These are phyloP conservation scores for Penicillium sp. DNA, from an alignment of 2,329 filamentous ascomycete genomes.

Conservation along the genomic window DNA sequence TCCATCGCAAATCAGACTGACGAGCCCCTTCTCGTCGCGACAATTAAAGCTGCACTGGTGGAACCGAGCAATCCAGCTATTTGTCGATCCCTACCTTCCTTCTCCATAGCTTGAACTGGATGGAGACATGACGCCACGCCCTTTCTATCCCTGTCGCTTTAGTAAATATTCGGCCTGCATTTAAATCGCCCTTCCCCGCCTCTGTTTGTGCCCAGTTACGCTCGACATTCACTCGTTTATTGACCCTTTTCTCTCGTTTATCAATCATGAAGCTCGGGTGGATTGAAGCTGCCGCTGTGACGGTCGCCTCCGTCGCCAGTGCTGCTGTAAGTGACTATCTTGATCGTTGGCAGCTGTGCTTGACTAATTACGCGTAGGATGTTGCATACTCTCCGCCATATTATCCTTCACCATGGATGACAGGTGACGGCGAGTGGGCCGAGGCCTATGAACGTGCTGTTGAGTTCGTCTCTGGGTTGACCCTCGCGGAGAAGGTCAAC, in stretches of 20 bases:
- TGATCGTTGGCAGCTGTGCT: background rate
- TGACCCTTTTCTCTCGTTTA: background rate
- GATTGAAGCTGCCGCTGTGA: conserved; percentile 30
- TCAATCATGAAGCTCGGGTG: conserved; percentile 34
- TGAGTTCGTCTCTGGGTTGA: conserved; percentile 75
- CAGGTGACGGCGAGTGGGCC: conserved; percentile 66
- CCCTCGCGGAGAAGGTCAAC: conserved; percentile 85
- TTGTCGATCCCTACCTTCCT: conserved; percentile 9
- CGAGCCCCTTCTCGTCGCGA: too few relatives aligned
- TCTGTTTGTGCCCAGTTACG: too few relatives aligned
- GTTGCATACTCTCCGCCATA: conserved; percentile 54
- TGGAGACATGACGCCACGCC: too few relatives aligned
- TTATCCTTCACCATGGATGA: conserved; percentile 85
- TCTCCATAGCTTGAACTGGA: too few relatives aligned
- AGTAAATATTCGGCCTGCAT: too few relatives aligned
- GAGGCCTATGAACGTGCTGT: conserved; percentile 69
- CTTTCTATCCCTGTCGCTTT: too few relatives aligned
- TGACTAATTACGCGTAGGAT: conserved; percentile 17
- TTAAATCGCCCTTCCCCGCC: too few relatives aligned
- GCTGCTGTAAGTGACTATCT: conserved; percentile 25
- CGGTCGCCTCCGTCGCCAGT: conserved; percentile 29
- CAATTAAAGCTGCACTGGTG: too few relatives aligned
- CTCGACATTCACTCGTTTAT: background rate
- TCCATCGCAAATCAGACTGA: background rate
- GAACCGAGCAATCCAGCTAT: conserved; percentile 4